A percentile compares a stretch with the other conserved stretches of the same genome.
Conservation (phyloP, 2,329 filamentous ascomycete species). For the Teratosphaeriaceae sp. region DNA sequence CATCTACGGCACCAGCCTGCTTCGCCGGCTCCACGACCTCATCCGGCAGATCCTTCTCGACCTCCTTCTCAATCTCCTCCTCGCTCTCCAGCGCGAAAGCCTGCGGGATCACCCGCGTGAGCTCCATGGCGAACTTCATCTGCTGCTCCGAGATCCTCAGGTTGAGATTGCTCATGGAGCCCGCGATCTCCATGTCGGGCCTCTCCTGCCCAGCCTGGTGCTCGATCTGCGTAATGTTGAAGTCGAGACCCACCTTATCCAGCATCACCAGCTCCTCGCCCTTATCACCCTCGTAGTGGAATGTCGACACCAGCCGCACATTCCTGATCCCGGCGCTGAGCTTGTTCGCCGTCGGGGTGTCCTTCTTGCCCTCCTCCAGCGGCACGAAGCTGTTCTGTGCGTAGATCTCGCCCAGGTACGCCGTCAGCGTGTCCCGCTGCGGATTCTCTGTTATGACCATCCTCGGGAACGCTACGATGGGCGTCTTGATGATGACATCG, state of each 20-base stretch:
- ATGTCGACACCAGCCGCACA: slow-evolving; percentile 80
- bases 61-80: slow-evolving; percentile 61
- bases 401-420: slow-evolving; percentile 95
- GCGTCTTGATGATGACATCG: slow-evolving; percentile 86
- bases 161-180: slow-evolving; percentile 89
- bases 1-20: slow-evolving; percentile 16
- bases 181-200: slow-evolving; percentile 86
- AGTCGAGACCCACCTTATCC: slow-evolving; percentile 90
- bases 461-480: slow-evolving; percentile 90
- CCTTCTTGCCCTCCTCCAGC: slow-evolving; percentile 65
- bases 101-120: slow-evolving; percentile 79
- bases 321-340: slow-evolving; percentile 87
- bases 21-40: slow-evolving; percentile 46
- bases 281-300: slow-evolving; percentile 66
- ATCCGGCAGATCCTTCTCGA: slow-evolving; percentile 63
- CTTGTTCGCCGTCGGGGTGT: slow-evolving; percentile 73
- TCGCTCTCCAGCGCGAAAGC: slow-evolving; percentile 74
- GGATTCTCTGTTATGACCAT: slow-evolving; percentile 63
- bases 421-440: slow-evolving; percentile 76
- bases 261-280: slow-evolving; percentile 92
- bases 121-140: slow-evolving; percentile 78
- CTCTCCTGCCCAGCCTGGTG: slow-evolving; percentile 70
- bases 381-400: slow-evolving; percentile 88
- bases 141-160: slow-evolving; percentile 85
- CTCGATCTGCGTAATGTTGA: slow-evolving; percentile 86